Evolutionary conservation across 2,329 filamentous ascomycete genomes (phyloP).

Genomic region (Xylogone sp.): DNA sequence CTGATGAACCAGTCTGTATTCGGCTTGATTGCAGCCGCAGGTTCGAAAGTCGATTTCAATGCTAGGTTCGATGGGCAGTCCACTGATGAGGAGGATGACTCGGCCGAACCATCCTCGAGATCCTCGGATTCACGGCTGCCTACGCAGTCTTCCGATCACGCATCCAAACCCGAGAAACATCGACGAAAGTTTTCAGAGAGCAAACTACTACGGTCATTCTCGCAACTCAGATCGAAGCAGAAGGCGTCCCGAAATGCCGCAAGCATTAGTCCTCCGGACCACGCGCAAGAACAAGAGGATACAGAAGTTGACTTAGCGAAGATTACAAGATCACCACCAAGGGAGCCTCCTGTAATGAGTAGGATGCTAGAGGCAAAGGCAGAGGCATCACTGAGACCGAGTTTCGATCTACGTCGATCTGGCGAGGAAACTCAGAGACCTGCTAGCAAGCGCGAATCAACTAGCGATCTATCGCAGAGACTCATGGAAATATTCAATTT

Average conservation of each 20-base stretch:
- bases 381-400: conserved; percentile 56
- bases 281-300: conserved; percentile 27
- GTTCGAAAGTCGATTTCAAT: conserved; percentile 78
- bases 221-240: conserved; percentile 47
- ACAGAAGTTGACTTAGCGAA: conserved; percentile 18
- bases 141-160: conserved; percentile 29
- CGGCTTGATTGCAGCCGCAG: conserved; percentile 84
- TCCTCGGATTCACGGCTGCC: conserved; percentile 17
- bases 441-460: conserved; percentile 11
- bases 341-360: conserved; percentile 69
- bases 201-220: conserved; percentile 62
- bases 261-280: conserved; percentile 15
- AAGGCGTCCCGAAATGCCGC: conserved; percentile 28
- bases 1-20: conserved; percentile 90
- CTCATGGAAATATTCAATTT: conserved; percentile 86
- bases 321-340: conserved; percentile 32
- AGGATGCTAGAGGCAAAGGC: conserved; percentile 71
- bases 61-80: conserved; percentile 74
- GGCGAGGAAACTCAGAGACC: conserved; percentile 29
- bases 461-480: conserved; percentile 62
- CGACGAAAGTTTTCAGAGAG: conserved; percentile 60
- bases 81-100: conserved; percentile 60
- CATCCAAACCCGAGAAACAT: conserved; percentile 38
- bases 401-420: conserved; percentile 45
- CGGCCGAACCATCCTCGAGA: conserved; percentile 13